phyloP scores from a whole-genome alignment of 2,329 filamentous ascomycete species.

The Diaporthe velutina region DNA sequence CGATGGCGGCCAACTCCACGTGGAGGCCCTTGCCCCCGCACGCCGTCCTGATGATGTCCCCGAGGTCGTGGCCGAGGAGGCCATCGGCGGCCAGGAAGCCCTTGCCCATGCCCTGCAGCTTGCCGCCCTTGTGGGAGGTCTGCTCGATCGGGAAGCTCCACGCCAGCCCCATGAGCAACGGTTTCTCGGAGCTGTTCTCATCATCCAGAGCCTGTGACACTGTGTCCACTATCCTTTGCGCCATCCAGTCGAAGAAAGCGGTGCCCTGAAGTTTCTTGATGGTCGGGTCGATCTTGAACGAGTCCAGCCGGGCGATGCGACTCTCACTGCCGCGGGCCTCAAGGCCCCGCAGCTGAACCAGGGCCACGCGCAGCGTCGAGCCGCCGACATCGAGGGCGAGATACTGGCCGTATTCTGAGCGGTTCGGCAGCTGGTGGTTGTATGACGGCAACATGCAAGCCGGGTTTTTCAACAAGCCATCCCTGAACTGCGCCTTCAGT shows the following conservation, averaged over 20 bases:
- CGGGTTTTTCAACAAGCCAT: slow-evolving; percentile 64
- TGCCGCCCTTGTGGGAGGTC: slow-evolving; percentile 72
- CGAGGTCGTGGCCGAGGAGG: slow-evolving; percentile 70
- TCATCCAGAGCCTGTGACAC: slow-evolving; percentile 59
- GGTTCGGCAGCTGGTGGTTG: slow-evolving; percentile 73
- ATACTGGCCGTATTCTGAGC: slow-evolving; percentile 69
- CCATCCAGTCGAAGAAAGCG: slow-evolving; percentile 78
- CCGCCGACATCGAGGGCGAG: slow-evolving; percentile 78
- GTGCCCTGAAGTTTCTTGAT: slow-evolving; percentile 70
- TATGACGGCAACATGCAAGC: slow-evolving; percentile 76
- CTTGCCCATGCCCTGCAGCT: slow-evolving; percentile 74
- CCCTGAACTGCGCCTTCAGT: slow-evolving; percentile 68
- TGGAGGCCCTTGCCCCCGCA: slow-evolving; percentile 65
- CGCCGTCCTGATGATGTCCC: slow-evolving; percentile 67
- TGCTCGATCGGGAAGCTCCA: slow-evolving; percentile 82
- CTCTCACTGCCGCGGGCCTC: slow-evolving; percentile 55
- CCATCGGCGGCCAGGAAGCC: slow-evolving; percentile 71
- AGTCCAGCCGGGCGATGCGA: slow-evolving; percentile 66
- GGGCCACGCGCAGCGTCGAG: slow-evolving; percentile 74
- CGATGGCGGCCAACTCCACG: slow-evolving; percentile 70
- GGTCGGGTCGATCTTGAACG: slow-evolving; percentile 67
- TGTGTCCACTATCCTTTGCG: slow-evolving; percentile 69
- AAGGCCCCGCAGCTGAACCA: slow-evolving; percentile 70
- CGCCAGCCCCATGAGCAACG: slow-evolving; percentile 71
- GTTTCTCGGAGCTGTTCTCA: slow-evolving; percentile 52